These are phyloP conservation scores for Phoma sp. DNA, from an alignment of 2,329 filamentous ascomycete species.

Conservation along the genomic window DNA sequence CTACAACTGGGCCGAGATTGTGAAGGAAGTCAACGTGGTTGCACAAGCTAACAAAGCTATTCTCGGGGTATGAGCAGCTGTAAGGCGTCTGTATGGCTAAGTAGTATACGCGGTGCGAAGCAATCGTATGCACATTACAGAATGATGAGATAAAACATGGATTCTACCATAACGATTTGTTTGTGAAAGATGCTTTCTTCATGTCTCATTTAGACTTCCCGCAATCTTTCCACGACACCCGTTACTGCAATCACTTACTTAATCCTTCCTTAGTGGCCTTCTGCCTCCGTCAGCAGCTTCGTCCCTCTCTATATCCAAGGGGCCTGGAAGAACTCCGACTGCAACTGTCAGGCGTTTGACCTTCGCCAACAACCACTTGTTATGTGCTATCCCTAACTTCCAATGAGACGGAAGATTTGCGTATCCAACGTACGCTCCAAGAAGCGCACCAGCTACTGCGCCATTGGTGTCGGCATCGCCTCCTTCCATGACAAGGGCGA, in stretches of 20 bases:
- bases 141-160: too few species aligned
- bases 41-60: constrained; percentile 18
- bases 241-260: not conserved
- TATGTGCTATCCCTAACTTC: constrained; percentile 57
- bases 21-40: constrained; percentile 16
- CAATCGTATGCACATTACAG: too few species aligned
- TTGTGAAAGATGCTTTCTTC: too few species aligned
- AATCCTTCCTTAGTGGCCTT: not conserved
- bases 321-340: constrained; percentile 48
- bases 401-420: constrained; percentile 57
- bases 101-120: not conserved
- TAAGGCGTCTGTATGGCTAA: not conserved
- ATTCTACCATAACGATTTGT: too few species aligned
- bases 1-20: constrained; percentile 16
- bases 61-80: not conserved
- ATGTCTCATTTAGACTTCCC: too few species aligned
- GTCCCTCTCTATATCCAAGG: constrained; percentile 41
- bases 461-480: constrained; percentile 65
- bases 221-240: not conserved
- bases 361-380: constrained; percentile 57
- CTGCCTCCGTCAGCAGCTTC: constrained; percentile 56
- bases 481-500: constrained; percentile 59
- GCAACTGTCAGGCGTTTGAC: constrained; percentile 52
- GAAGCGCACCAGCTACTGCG: constrained; percentile 59
- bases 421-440: constrained; percentile 60